These are phyloP conservation scores for Suhomyces bribrorum DNA, from an alignment of 1,139 yeast species.

Conservation along the genomic window DNA sequence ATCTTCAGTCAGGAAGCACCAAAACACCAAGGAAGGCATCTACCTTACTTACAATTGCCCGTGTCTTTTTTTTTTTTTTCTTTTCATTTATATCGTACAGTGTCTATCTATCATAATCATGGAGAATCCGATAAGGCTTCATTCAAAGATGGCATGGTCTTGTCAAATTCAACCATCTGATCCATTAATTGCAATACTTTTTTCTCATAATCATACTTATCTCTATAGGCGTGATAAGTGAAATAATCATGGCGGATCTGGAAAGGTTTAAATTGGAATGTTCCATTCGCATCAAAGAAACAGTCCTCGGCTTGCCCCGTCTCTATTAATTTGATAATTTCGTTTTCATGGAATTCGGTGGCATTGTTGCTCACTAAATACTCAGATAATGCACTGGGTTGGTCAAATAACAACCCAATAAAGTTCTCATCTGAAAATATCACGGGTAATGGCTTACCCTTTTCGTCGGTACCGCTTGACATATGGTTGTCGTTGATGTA, in stretches of 20 bases:
- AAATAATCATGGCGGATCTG: conserved; percentile 31
- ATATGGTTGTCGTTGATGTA: conserved; percentile 17
- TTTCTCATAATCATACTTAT: conserved; percentile 8
- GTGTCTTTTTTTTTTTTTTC: no score
- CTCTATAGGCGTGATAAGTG: conserved; percentile 14
- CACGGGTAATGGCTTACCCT: conserved; percentile 17
- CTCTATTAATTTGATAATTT: conserved; percentile 22
- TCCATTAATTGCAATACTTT: background rate
- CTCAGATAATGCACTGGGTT: conserved; percentile 28
- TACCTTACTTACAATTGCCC: no score
- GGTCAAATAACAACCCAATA: conserved; percentile 24
- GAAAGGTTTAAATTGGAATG: conserved; percentile 13
- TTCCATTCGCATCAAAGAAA: conserved; percentile 15
- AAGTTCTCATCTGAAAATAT: conserved; percentile 33
- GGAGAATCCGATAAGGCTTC: background rate
- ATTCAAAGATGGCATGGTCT: background rate
- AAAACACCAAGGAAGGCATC: no score
- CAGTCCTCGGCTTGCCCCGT: conserved; percentile 19
- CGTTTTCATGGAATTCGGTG: conserved; percentile 35
- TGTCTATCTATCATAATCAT: background rate
- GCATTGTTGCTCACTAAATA: conserved; percentile 30
- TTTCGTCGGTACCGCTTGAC: conserved; percentile 7
- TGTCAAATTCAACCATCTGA: conserved; percentile 1
- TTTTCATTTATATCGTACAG: no score
- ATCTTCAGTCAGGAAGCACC: no score